Evolutionary conservation across 106 monocot species (phyloP), one percentile per base, ranked within the genome.

Genomic region (Apostasia shenzhenica): DNA sequence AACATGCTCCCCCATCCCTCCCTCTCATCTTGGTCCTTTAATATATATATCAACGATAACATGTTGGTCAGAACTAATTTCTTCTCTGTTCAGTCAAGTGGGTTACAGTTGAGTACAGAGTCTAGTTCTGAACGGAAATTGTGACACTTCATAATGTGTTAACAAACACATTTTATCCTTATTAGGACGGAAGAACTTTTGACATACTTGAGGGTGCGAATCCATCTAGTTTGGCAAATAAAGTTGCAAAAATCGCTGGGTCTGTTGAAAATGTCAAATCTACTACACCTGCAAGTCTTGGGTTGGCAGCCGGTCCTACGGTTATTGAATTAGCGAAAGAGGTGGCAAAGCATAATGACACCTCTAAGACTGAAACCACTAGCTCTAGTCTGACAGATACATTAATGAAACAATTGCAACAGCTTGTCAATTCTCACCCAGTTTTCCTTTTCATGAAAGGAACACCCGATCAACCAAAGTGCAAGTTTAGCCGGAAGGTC

Each of bases 381-480:
- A 69, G 5, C 13, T 47, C 72, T 41, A 75, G 62, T 39, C 74
- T 70, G 2, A 57, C 26, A 57, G 85, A 83, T 8, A 59, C 75
- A 9, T 70, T 89, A 39, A 89, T 73, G 44, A 71, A 57, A 26
- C 83, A 78, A 37, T 55, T 91, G 42, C 81, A 84, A 37, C 75
- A 89, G 63, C 84, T 95, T 58, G 71, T 91, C 46, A 66, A 92
- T 76, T 88, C 91, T 43, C 75, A 78, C 59, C 80, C 78, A 26
- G 73, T 95, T 49, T 91, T 91, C 67, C 67, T 95, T 9, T 91
- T 95, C 76, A 95, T 95, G 94, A 95, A 95, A 84, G 94, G 94
- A 80, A 86, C 56, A 72, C 88, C 91, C 54, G 85, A 95, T 38
- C 75, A 95, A 54, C 94, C 94, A 10, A 88, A 74, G 67, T 94